Base-by-base conservation (phyloP, 805 yeast genomes). In the Hanseniaspora valbyensis region DNA sequence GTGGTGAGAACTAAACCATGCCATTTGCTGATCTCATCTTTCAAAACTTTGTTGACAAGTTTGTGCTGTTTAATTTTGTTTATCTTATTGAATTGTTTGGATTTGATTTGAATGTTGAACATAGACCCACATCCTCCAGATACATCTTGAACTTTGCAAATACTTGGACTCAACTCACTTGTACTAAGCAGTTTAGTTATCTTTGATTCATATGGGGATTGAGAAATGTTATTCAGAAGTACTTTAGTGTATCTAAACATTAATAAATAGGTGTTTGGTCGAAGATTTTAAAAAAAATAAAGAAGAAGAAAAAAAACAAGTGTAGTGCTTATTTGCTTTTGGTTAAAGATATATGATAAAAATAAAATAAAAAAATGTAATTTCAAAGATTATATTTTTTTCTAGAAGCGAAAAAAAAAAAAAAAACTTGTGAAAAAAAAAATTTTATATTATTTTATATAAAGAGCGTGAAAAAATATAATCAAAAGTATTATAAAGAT, bases 101-200 rank as follows among this genome's bases (percentile, higher is more conserved):
- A 80, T 42, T 80, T 83, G 16, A 92, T 76, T 53, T 73, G 69
- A 45, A 92, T 90, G 43, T 95, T 87, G 67, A 87, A 92, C 98
- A 92, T 92, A 6, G 96, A 88, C 1, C 98, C 98, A 67, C 98
- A 92, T 0, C 98, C 98, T 18, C 90, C 97, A 25, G 92, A 81
- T 8, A 90, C 79, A 62, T 90, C 97, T 55, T 73, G 70, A 6
- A 90, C 96, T 25, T 73, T 71, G 42, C 89, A 67, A 32, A 65
- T 66, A 28, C 67, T 63, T 1, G 98, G 96, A 6, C 69, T 56
- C 43, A 90, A 75, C 50, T 73, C 73, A 22, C 69, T 64, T 10
- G 70, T 59, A 36, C 88, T 68, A 51, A 77, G 77, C 24, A 71
- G 66, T 59, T 69, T 80, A 24, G 88, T 75, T 61, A 80, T 71